Evolutionary conservation across 2,329 filamentous ascomycete genomes (phyloP), one percentile per base, ranked within the genome.

Genomic region (Penicillium paneum): DNA sequence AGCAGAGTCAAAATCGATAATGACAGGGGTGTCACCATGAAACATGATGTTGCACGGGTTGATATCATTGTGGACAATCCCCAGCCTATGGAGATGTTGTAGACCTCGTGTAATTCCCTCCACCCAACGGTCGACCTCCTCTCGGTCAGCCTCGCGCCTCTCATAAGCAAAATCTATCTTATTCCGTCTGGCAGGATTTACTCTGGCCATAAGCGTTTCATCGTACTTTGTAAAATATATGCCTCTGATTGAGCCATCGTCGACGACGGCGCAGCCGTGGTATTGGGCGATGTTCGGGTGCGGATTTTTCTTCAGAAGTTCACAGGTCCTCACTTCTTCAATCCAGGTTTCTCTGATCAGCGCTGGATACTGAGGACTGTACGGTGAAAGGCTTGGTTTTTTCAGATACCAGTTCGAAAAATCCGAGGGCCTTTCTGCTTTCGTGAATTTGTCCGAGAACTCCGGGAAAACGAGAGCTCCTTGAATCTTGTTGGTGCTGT

Each of bases 11-110:
- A 61, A 61, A 46, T 61, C 59, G n/a, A 53, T 58, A 34, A 61
- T 50, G 17, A 61, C 36, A 6, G 51, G 34, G 11, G 28, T 47
- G 13, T 63, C 57, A 45, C 78, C 79, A 31, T 82, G 81, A 59
- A 96, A 89, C 3, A 96, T 79, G 49, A 96, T 96, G 63, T 96
- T 96, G 64, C 95, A 91, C 0, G 92, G 91, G 71, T 96, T 96
- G 65, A 96, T 84, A 65, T 96, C 92, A 49, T 92, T 88, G 71
- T 96, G 92, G 3, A 96, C 91, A 66, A 96, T 94, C 47, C 90
- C 86, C 42, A 96, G 80, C 35, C 83, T 84, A 73, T 96, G 92
- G 8, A 96, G 78, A 71, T 96, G 90, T 59, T 85, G 84, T 29
- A 96, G 80, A n/a, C 91, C 92, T 35, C 10, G 21, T 36, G 42